Evolutionary conservation across 2,329 filamentous ascomycete genomes (phyloP).

Genomic region (Uncinocarpus reesii): DNA sequence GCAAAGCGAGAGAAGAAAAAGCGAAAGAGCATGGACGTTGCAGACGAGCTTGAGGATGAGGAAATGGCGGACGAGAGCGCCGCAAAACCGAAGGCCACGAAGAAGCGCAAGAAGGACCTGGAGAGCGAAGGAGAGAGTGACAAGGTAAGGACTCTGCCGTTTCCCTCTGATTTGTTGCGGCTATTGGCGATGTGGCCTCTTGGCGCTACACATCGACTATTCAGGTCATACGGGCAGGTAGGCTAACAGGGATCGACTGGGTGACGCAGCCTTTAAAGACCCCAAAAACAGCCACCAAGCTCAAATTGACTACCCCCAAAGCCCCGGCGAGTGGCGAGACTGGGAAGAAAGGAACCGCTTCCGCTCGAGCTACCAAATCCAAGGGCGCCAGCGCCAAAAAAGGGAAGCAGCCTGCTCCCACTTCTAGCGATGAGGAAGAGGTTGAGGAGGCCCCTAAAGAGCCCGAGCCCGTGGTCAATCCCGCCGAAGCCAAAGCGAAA

Average conservation of each 20-base stretch:
- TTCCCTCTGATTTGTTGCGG: background rate
- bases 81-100: conserved; percentile 43
- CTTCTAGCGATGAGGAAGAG: conserved; percentile 43
- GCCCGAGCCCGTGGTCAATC: conserved; percentile 45
- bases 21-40: conserved; percentile 36
- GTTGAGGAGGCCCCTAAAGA: conserved; percentile 41
- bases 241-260: conserved; percentile 15
- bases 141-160: conserved; percentile 51
- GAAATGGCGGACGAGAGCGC: conserved; percentile 44
- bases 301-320: conserved; percentile 49
- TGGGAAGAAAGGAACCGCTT: conserved; percentile 39
- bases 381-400: conserved; percentile 51
- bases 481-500: conserved; percentile 46
- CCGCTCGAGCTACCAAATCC: conserved; percentile 47
- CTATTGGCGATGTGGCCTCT: conserved; percentile 11
- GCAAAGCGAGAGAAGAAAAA: conserved; percentile 48
- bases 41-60: conserved; percentile 46
- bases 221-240: conserved; percentile 2
- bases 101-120: conserved; percentile 74
- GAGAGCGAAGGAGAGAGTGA: conserved; percentile 60
- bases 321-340: conserved; percentile 41
- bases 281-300: conserved; percentile 51
- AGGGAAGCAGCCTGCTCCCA: conserved; percentile 47
- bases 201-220: conserved; percentile 4
- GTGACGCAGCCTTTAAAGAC: conserved; percentile 48